A percentile compares a stretch with the other conserved stretches of the same genome.
Evolutionary conservation across 768 basidiomycete species (phyloP).

Genomic region (Xerocomellus chrysenteron): DNA sequence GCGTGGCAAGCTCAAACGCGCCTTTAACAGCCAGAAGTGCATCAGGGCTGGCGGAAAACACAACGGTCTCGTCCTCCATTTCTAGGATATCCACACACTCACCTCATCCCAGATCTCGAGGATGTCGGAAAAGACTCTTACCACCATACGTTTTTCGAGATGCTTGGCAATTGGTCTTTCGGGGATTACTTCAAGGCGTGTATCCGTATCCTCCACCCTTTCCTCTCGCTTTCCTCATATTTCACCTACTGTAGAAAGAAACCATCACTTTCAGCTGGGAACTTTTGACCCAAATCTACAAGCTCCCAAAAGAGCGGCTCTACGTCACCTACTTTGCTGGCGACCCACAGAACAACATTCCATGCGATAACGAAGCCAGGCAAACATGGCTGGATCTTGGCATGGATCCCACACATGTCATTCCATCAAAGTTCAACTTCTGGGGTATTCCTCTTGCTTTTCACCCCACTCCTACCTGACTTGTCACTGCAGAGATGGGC

Average conservation of each 20-base stretch:
- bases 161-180: conserved; percentile 99
- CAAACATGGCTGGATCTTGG: conserved; percentile 88
- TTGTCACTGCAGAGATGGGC: conserved; percentile 81
- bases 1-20: conserved; percentile 86
- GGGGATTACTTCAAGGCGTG: conserved; percentile 98
- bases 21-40: conserved; percentile 97
- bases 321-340: conserved; percentile 99
- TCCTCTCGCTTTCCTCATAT: neutral
- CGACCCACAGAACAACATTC: conserved; percentile 78
- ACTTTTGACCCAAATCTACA: conserved; percentile 85
- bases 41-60: conserved; percentile 99
- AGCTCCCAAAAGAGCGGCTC: conserved; percentile 83
- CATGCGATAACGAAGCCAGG: conserved; percentile 86
- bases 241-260: conserved; percentile 63
- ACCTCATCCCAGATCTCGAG: conserved; percentile 71
- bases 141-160: conserved; percentile 98
- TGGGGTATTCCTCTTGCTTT: conserved; percentile 70
- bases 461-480: conserved; percentile 1
- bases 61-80: conserved; percentile 60
- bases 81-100: neutral
- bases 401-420: conserved; percentile 83
- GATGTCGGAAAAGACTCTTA: conserved; percentile 99
- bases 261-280: conserved; percentile 95
- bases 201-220: conserved; percentile 9
- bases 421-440: conserved; percentile 97